Evolutionary conservation across 495 filamentous ascomycete genomes (phyloP), one percentile per base, ranked within the genome.

Genomic region (Aspergillus carlsbadensis): DNA sequence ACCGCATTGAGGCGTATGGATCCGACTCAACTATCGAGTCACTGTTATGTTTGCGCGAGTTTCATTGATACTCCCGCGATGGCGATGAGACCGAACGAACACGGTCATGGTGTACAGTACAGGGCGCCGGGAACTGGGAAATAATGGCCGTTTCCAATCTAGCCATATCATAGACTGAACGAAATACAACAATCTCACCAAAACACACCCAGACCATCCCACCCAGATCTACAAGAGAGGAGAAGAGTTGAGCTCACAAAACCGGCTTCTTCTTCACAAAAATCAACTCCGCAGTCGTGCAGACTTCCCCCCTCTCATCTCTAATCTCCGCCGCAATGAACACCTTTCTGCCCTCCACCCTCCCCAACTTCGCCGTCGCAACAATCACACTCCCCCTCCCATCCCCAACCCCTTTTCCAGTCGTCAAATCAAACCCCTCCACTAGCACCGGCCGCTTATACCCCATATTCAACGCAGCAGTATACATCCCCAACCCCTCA

Each of bases 1-100:
- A 72, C 67, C 70, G 66, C 70, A 72, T 75, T 61, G 63, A 61
- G 74, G 74, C 74, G 72, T 75, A 68, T 60, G 74, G 74, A 65
- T 68, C 63, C 62, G 63, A 67, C 67, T 56, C 53, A 55, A 64
- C 47, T 64, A 63, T 67, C 67, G 66, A 69, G 57, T 50, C 61
- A 29, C 56, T 54, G 41, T 29, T 61, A 57, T 62, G 62, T 63
- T 53, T 67, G 62, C 62, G 58, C 53, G 68, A 54, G 59, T 66
- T 65, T 59, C 63, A 68, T 67, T 58, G 42, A 58, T 18, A 53
- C 58, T 61, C 63, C 52, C 64, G 55, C 33, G 47, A 50, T 15
- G 48, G 24, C n/a, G 43, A 48, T n/a, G 53, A 48, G 8, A 20
- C n/a, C 39, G 15, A 29, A 40, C 24, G 40, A 10, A 17, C 54